Evolutionary conservation across 2,329 filamentous ascomycete species (phyloP).

Genomic region (Dothideomycetes sp.): DNA sequence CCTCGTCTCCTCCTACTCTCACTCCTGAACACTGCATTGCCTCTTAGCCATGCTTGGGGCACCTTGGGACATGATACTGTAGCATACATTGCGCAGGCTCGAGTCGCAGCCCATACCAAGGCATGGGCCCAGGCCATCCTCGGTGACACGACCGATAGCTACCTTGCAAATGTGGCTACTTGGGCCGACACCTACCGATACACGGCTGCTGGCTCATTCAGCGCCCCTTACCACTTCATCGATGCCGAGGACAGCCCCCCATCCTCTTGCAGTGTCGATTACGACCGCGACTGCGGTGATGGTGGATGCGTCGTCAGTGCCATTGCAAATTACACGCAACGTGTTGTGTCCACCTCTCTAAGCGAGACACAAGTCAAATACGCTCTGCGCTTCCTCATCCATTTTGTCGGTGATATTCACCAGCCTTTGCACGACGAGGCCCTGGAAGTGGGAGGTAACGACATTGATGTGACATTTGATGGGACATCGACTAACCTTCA

Average conservation of each 20-base stretch:
- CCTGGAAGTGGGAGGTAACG: slow-evolving; percentile 32
- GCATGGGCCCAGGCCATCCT: slow-evolving; percentile 35
- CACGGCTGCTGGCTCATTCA: slow-evolving; percentile 37
- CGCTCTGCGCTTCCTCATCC: slow-evolving; percentile 40
- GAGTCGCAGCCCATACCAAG: slow-evolving; percentile 31
- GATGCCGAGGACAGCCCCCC: slow-evolving; percentile 39
- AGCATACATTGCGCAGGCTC: slow-evolving; percentile 42
- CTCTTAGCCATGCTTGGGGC: slow-evolving; percentile 35
- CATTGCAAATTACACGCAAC: slow-evolving; percentile 40
- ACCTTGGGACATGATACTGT: slow-evolving; percentile 43
- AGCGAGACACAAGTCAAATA: slow-evolving; percentile 25
- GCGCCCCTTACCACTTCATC: slow-evolving; percentile 39
- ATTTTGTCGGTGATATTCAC: slow-evolving; percentile 58
- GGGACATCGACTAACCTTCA: slow-evolving; percentile 31
- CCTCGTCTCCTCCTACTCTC: too few species aligned
- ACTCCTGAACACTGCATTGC: slow-evolving; percentile 11
- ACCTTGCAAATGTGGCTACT: slow-evolving; percentile 40
- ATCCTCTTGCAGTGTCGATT: slow-evolving; percentile 35
- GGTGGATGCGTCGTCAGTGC: slow-evolving; percentile 42
- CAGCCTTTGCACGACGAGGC: slow-evolving; percentile 56
- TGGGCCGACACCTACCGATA: slow-evolving; percentile 44
- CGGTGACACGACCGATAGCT: slow-evolving; percentile 30
- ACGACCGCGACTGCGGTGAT: slow-evolving; percentile 39
- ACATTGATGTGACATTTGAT: slow-evolving; percentile 32
- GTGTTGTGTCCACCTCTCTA: slow-evolving; percentile 22